Conservation (phyloP, 2,329 filamentous ascomycete species). For the Fusarium scirpi region DNA sequence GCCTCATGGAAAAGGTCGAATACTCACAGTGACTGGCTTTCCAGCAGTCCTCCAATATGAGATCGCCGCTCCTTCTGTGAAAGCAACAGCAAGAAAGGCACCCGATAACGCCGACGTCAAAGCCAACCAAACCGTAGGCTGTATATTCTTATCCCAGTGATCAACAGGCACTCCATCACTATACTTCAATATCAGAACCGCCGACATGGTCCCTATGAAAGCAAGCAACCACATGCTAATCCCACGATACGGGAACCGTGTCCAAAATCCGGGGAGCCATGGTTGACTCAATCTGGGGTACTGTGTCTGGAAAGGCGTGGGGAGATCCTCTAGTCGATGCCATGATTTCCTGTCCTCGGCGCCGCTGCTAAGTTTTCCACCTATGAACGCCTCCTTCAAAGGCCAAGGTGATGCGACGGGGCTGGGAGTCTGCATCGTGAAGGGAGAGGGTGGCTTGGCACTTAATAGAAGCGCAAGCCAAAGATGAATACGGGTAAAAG, state of each 20-base stretch:
- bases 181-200: slow-evolving; percentile 28
- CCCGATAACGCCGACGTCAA: slow-evolving; percentile 38
- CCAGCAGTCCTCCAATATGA: slow-evolving; percentile 39
- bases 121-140: slow-evolving; percentile 39
- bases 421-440: background rate
- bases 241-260: slow-evolving; percentile 29
- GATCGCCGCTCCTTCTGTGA: slow-evolving; percentile 37
- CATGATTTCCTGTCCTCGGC: slow-evolving; percentile 16
- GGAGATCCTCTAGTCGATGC: slow-evolving; percentile 27
- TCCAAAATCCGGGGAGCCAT: slow-evolving; percentile 40
- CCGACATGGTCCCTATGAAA: slow-evolving; percentile 26
- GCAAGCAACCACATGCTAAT: slow-evolving; percentile 35
- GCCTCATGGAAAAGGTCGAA: rapidly evolving
- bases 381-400: slow-evolving; percentile 22
- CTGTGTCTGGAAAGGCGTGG: background rate
- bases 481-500: background rate
- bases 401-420: slow-evolving; percentile 17
- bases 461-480: background rate
- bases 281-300: slow-evolving; percentile 32
- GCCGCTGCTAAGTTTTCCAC: background rate
- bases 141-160: slow-evolving; percentile 34
- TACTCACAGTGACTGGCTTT: slow-evolving; percentile 34
- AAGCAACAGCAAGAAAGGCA: slow-evolving; percentile 36
- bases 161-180: slow-evolving; percentile 36
- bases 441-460: background rate